Percentiles rank a stretch among this genome's conserved stretches.
phyloP scores from a whole-genome alignment of 257 asterid genomes.

The Fraxinus americana region DNA sequence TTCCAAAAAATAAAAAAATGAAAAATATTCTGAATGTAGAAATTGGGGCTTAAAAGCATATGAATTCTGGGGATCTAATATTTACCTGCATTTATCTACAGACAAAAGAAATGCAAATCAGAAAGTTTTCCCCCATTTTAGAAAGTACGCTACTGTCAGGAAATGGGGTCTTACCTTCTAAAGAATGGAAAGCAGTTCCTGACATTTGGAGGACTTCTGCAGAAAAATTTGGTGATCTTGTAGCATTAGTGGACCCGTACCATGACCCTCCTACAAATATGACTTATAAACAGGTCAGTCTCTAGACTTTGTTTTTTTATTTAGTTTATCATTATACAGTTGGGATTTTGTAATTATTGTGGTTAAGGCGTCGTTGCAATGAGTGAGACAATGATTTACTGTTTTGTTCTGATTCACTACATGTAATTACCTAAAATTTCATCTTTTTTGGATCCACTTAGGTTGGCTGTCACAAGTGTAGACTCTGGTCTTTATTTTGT shows the following conservation, averaged over 20 bases:
- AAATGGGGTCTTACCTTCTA: slow-evolving; percentile 42
- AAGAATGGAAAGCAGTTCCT: slow-evolving; percentile 77
- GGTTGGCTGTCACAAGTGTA: not conserved
- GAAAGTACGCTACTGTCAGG: slow-evolving; percentile 54
- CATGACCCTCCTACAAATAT: slow-evolving; percentile 80
- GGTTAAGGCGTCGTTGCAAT: not conserved
- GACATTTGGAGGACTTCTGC: slow-evolving; percentile 91
- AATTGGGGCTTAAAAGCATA: not conserved
- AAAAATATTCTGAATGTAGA: slow-evolving; percentile 1
- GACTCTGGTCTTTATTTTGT: not conserved
- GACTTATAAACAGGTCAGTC: slow-evolving; percentile 73
- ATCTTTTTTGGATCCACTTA: not conserved
- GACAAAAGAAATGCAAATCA: slow-evolving; percentile 48
- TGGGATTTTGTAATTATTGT: not conserved
- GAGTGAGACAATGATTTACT: not conserved
- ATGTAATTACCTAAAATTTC: not conserved
- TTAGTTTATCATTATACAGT: not conserved
- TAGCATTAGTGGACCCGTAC: slow-evolving; percentile 79
- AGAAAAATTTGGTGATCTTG: slow-evolving; percentile 70
- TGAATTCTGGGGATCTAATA: not conserved
- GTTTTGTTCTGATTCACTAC: not conserved
- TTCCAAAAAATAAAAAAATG: not conserved
- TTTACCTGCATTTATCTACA: slow-evolving; percentile 20
- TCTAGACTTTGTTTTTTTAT: slow-evolving; percentile 1
- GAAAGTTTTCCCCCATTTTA: slow-evolving; percentile 72